Percentiles rank a stretch among this genome's conserved stretches.
These are phyloP conservation scores for Xylaria sp. DNA, from an alignment of 495 filamentous ascomycete species.

Conservation along the genomic window DNA sequence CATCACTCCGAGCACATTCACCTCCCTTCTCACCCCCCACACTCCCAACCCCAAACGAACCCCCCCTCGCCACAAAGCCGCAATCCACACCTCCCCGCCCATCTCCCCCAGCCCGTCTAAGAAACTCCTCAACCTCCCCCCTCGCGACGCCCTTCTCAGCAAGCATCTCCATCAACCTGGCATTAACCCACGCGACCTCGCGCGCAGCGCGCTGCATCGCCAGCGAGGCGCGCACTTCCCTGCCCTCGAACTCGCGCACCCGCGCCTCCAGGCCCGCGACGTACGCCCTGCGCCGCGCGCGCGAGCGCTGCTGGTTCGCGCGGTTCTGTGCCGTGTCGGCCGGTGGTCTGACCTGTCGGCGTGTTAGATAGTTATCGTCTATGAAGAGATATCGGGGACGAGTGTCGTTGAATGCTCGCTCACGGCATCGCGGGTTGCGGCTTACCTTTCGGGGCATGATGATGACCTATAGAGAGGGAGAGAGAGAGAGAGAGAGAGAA, in stretches of 20 bases:
- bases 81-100: neutral
- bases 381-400: no score
- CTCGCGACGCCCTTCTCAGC: slow-evolving; percentile 10
- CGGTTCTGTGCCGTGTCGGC: slow-evolving; percentile 23
- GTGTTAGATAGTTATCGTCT: neutral
- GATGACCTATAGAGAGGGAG: neutral
- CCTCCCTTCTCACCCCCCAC: neutral
- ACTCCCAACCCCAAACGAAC: neutral
- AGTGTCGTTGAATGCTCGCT: no score
- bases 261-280: slow-evolving; percentile 25
- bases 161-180: slow-evolving; percentile 18
- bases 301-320: slow-evolving; percentile 30
- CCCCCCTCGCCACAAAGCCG: neutral
- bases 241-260: slow-evolving; percentile 13
- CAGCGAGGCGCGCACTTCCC: slow-evolving; percentile 11
- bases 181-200: slow-evolving; percentile 25
- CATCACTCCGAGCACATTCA: neutral
- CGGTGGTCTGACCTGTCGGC: slow-evolving; percentile 8
- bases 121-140: slow-evolving; percentile 22
- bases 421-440: neutral
- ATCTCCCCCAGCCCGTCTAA: neutral
- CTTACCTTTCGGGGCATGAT: slow-evolving; percentile 25
- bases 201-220: slow-evolving; percentile 29
- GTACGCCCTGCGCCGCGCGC: slow-evolving; percentile 27
- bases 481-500: neutral